Evolutionary conservation across 306 rosid genomes (phyloP), one percentile per base, ranked within the genome.

Genomic region (Cucumis melo): DNA sequence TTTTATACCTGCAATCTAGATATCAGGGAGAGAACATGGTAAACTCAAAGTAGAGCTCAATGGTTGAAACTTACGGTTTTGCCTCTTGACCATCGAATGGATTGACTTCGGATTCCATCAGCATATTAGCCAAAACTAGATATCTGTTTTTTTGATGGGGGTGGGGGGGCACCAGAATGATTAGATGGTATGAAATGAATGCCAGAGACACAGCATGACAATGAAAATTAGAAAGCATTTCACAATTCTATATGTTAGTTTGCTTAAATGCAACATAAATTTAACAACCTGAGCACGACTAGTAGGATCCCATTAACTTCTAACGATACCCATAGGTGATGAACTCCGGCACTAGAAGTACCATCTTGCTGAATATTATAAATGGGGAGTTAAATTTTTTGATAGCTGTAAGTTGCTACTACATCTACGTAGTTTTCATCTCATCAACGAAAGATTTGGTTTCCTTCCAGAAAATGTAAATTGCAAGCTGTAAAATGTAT

Each of bases 61-160:
- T 17, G n/a, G 19, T 42, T 51, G 67, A 74, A 78, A 78, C 88
- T 80, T 81, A 85, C 88, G 88, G 88, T 51, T 85, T 85, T 48
- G 88, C 86, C 60, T 85, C 88, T 78, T 85, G 88, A 75, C 88
- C 88, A 81, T 85, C 88, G 77, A 85, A 85, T 72, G 88, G 88
- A 78, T 85, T 85, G 24, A 85, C 88, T 68, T 85, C 86, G 0
- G 88, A 85, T 78, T 85, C 83, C 88, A 85, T 85, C 81, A 81
- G 79, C 88, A 87, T 80, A 64, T 92, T 94, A 63, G 97, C 98
- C 76, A 94, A 81, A 81, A 94, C 97, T 50, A 91, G 86, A 79
- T 94, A 94, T 78, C 98, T 94, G 91, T 32, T 41, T 57, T 6
- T 11, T 39, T 39, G 8, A 6, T 39, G 44, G 44, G 44, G 44